Evolutionary conservation across 192 early-diverging fungal genomes (phyloP), one percentile per base, ranked within the genome.

Genomic region (Gaertneriomyces sp.): DNA sequence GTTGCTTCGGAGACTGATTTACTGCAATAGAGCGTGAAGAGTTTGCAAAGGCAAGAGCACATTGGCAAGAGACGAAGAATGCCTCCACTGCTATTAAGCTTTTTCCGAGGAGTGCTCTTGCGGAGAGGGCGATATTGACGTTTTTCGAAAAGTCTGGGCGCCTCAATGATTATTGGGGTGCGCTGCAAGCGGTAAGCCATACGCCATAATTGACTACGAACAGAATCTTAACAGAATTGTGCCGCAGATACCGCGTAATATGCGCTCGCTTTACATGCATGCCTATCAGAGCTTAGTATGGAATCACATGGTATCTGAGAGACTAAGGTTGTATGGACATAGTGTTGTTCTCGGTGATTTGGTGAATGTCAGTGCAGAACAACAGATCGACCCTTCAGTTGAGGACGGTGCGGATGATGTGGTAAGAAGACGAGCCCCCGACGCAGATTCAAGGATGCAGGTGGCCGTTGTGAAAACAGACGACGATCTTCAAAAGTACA

Each of bases 271-370:
- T 89, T 99, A 99, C 76, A 80, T 92, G 47, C 97, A 99, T 74
- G 89, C 94, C 9, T 98, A 96, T 66, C 97, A 99, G 79, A 94
- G 92, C 17, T 90, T 80, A 54, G 74, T 98, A 14, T 99, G 95
- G 95, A 99, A 99, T 75, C 56, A 82, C 45, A 87, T 90, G 20
- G 92, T 86, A 9, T 87, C 88, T 51, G 84, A 88, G 66, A 82
- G 95, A 19, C 68, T 94, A 41, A 68, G 74, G 0, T 25, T 79
- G 52, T 92, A 83, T 70, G 95, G 94, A 20, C 51, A 59, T 6
- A 77, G 74, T 0, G 77, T 89, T 1, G 85, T 95, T 14, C 73
- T 89, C 0, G 97, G 97, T 55, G 97, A 99, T 74, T 61, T 99
- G 52, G 93, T 95, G 25, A 33, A 33, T 33, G 25, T 33, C 25